Evolutionary conservation across 2,329 filamentous ascomycete genomes (phyloP), one percentile per base, ranked within the genome.

Genomic region (Colletotrichum incanum): DNA sequence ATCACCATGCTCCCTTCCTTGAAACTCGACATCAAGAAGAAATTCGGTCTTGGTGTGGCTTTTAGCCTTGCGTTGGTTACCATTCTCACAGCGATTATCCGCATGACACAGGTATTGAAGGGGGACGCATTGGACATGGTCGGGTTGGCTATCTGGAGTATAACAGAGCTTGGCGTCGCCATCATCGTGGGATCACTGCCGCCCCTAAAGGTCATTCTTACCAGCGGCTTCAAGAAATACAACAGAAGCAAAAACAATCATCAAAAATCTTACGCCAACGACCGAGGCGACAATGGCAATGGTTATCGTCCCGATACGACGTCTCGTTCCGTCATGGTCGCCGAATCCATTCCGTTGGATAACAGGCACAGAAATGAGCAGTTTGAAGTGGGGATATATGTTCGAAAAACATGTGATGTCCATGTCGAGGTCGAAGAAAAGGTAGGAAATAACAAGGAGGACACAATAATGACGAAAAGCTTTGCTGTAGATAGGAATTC

Each of bases 41-140:
- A 77, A 41, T 34, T 75, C 34, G 74, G 74, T 12, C 73, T 76
- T 12, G 73, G 47, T 14, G 64, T 73, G n/a, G 75, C 73, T 12
- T 77, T 77, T 62, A 72, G 71, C 64, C 72, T 77, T 31, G 74
- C 74, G 18, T 47, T 76, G 55, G 67, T 77, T 60, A 76, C 76
- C 60, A 75, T 76, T 43, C 56, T 61, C 65, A 74, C 75, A 34
- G 69, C 75, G 31, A 63, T 76, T 45, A 64, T 77, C 45, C 76
- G 76, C 20, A 74, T 76, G 69, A 75, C 71, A n/a, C 75, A 76
- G 61, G 69, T 75, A 47, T 65, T 77, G 18, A 66, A 75, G 16
- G 66, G 65, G 2, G 61, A 70, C 12, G 23, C 47, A 12, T 59
- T 77, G 41, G 76, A 77, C 65, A 55, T 76, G 43, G 71, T 75